Conservation (phyloP, 441 rosid genomes). For the Kokia cookei region DNA sequence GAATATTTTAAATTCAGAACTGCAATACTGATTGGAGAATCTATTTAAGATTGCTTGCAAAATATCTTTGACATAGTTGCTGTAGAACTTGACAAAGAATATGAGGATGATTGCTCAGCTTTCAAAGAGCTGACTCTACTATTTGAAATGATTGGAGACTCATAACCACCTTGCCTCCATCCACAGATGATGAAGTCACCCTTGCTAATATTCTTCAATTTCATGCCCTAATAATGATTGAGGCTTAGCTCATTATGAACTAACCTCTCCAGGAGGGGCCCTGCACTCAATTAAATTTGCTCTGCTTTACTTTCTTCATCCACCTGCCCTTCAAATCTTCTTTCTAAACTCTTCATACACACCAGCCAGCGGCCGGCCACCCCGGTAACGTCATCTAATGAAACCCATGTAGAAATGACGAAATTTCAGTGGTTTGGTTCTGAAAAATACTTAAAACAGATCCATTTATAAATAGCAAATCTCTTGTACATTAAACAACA, state of each 20-base stretch:
- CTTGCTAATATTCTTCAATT: not conserved
- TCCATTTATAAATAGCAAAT: slow-evolving; percentile 17
- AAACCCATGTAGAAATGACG: not conserved
- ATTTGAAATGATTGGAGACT: not conserved
- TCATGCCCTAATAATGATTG: not conserved
- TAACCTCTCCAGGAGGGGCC: not conserved
- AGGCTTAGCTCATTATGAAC: not conserved
- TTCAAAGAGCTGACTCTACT: slow-evolving; percentile 2
- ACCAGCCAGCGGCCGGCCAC: not conserved
- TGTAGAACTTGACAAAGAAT: not conserved
- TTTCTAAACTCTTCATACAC: not conserved
- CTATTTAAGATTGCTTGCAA: too few species aligned
- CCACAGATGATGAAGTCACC: not conserved
- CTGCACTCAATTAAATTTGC: not conserved
- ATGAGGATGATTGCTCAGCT: not conserved
- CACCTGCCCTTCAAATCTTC: not conserved
- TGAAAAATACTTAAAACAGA: not conserved
- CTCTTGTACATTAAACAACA: slow-evolving; percentile 13
- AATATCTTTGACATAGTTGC: not conserved
- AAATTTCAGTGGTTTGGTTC: not conserved
- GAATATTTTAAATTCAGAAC: too few species aligned
- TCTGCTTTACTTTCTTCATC: not conserved
- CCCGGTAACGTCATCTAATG: not conserved
- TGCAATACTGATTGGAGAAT: too few species aligned
- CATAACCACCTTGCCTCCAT: not conserved